These are phyloP conservation scores for Boeremia exigua DNA, from an alignment of 2,329 filamentous ascomycete species.

Conservation along the genomic window DNA sequence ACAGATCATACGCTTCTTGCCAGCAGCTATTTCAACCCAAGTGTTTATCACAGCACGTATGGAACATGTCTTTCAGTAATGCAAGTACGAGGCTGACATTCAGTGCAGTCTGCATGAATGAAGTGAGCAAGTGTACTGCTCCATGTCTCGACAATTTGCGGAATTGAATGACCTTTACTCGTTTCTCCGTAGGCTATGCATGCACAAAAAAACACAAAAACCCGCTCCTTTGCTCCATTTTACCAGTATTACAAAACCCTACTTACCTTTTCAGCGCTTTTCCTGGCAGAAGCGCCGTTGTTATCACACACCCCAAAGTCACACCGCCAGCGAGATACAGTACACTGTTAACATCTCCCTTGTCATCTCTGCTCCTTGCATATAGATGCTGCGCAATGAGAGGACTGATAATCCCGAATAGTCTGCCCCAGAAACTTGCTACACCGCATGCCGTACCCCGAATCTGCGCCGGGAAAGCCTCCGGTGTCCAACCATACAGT, in stretches of 20 bases:
- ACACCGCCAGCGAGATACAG: slow-evolving; percentile 64
- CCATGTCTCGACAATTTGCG: no score
- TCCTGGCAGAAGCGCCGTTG: slow-evolving; percentile 57
- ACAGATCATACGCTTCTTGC: no score
- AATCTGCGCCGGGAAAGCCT: slow-evolving; percentile 59
- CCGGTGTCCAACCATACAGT: slow-evolving; percentile 60
- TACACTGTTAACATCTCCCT: slow-evolving; percentile 56
- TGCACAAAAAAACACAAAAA: no score
- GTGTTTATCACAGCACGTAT: no score
- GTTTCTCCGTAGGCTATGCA: no score
- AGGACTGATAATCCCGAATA: slow-evolving; percentile 65
- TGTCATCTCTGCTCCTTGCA: slow-evolving; percentile 33
- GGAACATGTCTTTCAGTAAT: no score
- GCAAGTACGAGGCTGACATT: no score
- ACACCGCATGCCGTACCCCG: slow-evolving; percentile 61
- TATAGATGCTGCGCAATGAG: slow-evolving; percentile 59
- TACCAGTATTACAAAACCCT: no score
- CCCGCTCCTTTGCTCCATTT: neutral
- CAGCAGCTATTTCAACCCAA: no score
- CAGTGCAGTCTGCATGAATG: no score
- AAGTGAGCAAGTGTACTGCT: no score
- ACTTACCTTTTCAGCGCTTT: slow-evolving; percentile 6
- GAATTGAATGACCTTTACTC: no score
- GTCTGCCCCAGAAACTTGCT: slow-evolving; percentile 64
- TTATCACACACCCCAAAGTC: slow-evolving; percentile 60